These are phyloP conservation scores for Oryza coarctata DNA, from an alignment of 176 grass and related monocot species.

Conservation along the genomic window DNA sequence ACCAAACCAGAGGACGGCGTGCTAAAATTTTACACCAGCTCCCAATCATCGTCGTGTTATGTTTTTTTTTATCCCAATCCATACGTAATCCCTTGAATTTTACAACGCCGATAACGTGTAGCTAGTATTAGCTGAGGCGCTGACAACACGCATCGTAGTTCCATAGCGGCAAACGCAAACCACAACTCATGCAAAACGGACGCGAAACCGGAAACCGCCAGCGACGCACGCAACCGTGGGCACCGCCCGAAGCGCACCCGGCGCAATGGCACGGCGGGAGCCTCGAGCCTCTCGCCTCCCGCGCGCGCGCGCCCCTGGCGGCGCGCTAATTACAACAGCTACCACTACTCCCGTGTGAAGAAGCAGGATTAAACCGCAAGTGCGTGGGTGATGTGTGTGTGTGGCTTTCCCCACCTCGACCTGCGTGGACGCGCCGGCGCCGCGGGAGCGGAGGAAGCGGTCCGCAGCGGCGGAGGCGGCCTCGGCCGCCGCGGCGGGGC, in stretches of 20 bases:
- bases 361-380: not conserved
- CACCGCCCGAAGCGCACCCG: too few relatives aligned
- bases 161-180: not conserved
- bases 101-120: too few relatives aligned
- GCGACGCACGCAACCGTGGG: not conserved
- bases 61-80: not conserved
- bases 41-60: constrained; percentile 8
- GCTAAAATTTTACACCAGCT: not conserved
- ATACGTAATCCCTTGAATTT: not conserved
- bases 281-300: too few relatives aligned
- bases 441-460: constrained; percentile 76
- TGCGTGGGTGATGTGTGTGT: not conserved
- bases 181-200: not conserved
- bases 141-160: not conserved
- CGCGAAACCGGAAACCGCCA: not conserved
- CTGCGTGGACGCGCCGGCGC: constrained; percentile 69
- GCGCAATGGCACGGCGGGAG: not conserved
- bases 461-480: constrained; percentile 51
- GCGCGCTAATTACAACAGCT: too few relatives aligned
- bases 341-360: too few relatives aligned
- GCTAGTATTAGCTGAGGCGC: not conserved
- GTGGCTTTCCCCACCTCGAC: constrained; percentile 65
- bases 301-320: too few relatives aligned
- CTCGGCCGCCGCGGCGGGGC: constrained; percentile 28
- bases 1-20: not conserved